Evolutionary conservation across 805 yeast species (phyloP), one percentile per base, ranked within the genome.

Genomic region (Cyberlindnera galapagoensis): DNA sequence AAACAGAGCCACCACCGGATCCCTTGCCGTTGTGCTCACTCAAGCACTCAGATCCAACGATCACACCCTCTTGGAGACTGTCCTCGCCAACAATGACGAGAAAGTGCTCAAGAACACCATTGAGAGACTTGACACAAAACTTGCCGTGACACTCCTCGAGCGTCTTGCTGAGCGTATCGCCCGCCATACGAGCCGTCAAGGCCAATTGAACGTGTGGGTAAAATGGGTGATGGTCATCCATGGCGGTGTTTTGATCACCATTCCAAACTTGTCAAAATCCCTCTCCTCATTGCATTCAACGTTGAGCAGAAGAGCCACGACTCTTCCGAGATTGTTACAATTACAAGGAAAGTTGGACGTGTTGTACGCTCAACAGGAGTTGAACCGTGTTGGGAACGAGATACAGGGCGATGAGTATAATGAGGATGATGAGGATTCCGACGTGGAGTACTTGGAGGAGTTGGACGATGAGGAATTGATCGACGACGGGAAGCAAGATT

Each of bases 11-110:
- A 70, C 76, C 7, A 74, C 82, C 5, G 94, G 92, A 31, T 76
- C 95, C 2, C 71, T 88, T 39, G 75, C 95, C 2, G 77, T 82
- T 1, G 74, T 92, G n/a, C 65, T 92, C 27, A 67, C 88, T 10
- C 98, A 92, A 61, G 90, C 98, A 0, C 67, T 92, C 40, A 78
- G 75, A 47, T 78, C 94, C 14, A 84, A 83, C 49, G 99, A 92
- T 54, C 87, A 79, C 48, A 63, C 92, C 8, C 64, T 92, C 35
- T 66, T 92, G 40, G 97, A 92, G 56, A 75, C 85, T 3, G 95
- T 94, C 9, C 66, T 92, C 42, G 53, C 61, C 39, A 64, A 65
- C 38, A 54, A 67, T 15, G 76, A 74, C 42, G 72, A 73, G 30
- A 63, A 56, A 17, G 65, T 71, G 35, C 66, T 76, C 38, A 66